A percentile compares a stretch with the other conserved stretches of the same genome.
Evolutionary conservation across 345 rosid genomes (phyloP).

Genomic region (Zanthoxylum bungeanum): DNA sequence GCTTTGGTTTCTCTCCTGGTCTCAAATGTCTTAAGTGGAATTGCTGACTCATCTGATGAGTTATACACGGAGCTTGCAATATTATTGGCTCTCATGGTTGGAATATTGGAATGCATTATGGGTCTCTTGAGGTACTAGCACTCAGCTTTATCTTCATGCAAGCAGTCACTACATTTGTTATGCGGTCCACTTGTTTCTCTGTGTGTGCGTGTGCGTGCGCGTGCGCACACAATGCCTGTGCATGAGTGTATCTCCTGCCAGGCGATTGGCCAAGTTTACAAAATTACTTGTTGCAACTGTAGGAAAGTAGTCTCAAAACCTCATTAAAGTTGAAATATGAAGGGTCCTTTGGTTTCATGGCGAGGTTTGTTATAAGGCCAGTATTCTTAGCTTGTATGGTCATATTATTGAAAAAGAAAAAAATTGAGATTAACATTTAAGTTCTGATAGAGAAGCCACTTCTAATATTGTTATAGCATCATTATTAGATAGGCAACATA

Average conservation of each 20-base stretch:
- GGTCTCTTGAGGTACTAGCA: slow-evolving; percentile 77
- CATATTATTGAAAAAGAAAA: not conserved
- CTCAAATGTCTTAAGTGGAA: slow-evolving; percentile 73
- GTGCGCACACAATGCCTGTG: not conserved
- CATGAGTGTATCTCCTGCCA: not conserved
- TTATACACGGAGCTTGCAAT: slow-evolving; percentile 91
- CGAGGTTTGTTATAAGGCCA: not conserved
- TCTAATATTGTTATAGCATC: not conserved
- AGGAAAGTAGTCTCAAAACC: slow-evolving; percentile 3
- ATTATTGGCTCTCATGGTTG: slow-evolving; percentile 88
- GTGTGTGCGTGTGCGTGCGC: not conserved
- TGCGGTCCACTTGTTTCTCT: not conserved
- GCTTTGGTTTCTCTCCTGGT: slow-evolving; percentile 98
- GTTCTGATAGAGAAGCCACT: not conserved
- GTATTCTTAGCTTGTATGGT: not conserved
- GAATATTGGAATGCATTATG: slow-evolving; percentile 87
- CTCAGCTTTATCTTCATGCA: slow-evolving; percentile 6
- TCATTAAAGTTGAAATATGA: not conserved
- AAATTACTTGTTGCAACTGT: not conserved
- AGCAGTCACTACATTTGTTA: not conserved
- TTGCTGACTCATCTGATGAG: slow-evolving; percentile 63
- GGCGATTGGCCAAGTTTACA: not conserved
- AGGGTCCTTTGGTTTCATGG: not conserved
- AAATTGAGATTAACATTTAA: not conserved
- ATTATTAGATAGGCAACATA: not conserved